Evolutionary conservation across 2,329 filamentous ascomycete genomes (phyloP), one percentile per base, ranked within the genome.

Genomic region (Fusarium sp.): DNA sequence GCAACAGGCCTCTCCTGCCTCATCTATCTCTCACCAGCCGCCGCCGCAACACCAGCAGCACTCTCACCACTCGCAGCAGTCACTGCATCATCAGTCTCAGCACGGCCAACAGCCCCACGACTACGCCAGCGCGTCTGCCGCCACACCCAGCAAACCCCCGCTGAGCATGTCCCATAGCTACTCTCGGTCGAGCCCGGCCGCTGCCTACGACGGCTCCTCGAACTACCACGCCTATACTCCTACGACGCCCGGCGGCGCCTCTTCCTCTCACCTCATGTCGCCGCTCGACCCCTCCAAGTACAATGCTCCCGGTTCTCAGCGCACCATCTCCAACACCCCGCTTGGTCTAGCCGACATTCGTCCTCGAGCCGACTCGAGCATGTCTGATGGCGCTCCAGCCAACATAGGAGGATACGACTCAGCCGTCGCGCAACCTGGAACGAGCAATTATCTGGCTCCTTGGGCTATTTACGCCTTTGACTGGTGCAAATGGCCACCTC

Each of bases 391-490:
- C 59, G 85, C 89, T 16, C 87, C 91, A 47, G 92, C 91, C 83
- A 82, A 87, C 83, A 75, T 88, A 47, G 86, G 89, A 52, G 86
- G 89, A 61, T 93, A 93, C 80, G 93, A 95, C 79, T 87, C 91
- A 61, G 89, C 90, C 72, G 89, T 90, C 80, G 81, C 90, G 71
- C 86, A 90, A 83, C 82, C 92, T 80, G 83, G 93, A 80, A 97
- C 96, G 73, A 97, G 94, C 87, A 98, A 96, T 82, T 98, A 98
- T 80, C 85, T 97, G 72, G 95, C 96, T 6, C 95, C 96, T 0
- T 99, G 96, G 94, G 93, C 95, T 16, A 92, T 97, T 64, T 99
- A 98, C 82, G 96, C 96, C 14, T 96, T 97, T 79, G 96, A 99
- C 85, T 99, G 96, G 96, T 99, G 96, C 86, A 99, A 99, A 84